phyloP scores from a whole-genome alignment of 148 eudicot genomes.

The Dianthus caryophyllus region DNA sequence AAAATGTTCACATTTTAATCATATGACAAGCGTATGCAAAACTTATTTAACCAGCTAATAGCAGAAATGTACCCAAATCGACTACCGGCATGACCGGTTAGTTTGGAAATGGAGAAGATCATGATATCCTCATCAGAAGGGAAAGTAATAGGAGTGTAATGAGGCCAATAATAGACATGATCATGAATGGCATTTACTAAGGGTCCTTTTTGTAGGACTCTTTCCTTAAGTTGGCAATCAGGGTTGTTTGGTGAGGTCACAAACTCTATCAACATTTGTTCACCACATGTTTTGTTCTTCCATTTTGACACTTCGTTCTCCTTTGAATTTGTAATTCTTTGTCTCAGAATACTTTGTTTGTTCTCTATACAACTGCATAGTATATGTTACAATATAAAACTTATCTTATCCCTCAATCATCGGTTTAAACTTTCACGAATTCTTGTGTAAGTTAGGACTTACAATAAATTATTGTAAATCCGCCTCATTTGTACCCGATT shows the following conservation, averaged over 20 bases:
- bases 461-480: no score
- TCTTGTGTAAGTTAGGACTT: no score
- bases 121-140: conserved; percentile 53
- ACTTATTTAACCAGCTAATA: no score
- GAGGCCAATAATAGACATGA: conserved; percentile 64
- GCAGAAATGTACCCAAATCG: conserved; percentile 43
- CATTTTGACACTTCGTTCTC: conserved; percentile 48
- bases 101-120: conserved; percentile 54
- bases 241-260: conserved; percentile 62
- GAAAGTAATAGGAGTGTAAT: conserved; percentile 42
- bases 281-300: conserved; percentile 31
- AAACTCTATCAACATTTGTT: conserved; percentile 35
- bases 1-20: no score
- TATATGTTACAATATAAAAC: no score
- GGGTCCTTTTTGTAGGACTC: conserved; percentile 33
- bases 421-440: no score
- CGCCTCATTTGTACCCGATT: no score
- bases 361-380: conserved; percentile 35
- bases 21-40: no score
- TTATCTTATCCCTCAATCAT: no score
- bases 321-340: conserved; percentile 34
- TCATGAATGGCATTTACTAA: conserved; percentile 36
- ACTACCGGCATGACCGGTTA: conserved; percentile 64
- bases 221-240: conserved; percentile 36
- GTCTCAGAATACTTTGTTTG: conserved; percentile 51